Evolutionary conservation across 352 stramenopile genomes (phyloP).

Genomic region (Phytophthora pisi): DNA sequence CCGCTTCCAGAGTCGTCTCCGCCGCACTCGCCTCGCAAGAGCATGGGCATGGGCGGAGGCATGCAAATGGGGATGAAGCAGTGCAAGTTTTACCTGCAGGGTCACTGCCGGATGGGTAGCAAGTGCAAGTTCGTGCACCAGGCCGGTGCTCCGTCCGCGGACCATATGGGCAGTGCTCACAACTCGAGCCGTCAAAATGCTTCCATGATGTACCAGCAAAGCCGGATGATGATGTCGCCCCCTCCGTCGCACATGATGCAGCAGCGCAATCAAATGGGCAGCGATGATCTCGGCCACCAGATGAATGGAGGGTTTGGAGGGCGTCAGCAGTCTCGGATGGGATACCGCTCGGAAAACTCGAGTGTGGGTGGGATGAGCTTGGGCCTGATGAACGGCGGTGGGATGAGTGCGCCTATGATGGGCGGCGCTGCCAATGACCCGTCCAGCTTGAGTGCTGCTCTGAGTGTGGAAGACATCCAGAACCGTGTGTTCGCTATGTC

Average conservation of each 20-base stretch:
- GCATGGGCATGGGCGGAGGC: constrained; percentile 26
- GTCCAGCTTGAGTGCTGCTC: constrained; percentile 43
- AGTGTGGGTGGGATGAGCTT: constrained; percentile 20
- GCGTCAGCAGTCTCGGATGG: constrained; percentile 34
- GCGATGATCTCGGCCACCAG: constrained; percentile 33
- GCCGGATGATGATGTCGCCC: constrained; percentile 42
- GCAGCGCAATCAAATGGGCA: constrained; percentile 41
- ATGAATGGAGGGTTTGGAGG: constrained; percentile 29
- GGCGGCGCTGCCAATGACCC: constrained; percentile 24
- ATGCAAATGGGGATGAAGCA: constrained; percentile 67
- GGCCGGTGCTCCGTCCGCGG: constrained; percentile 22
- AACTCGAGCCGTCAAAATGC: constrained; percentile 29
- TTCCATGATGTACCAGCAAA: constrained; percentile 42
- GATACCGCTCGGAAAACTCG: constrained; percentile 36
- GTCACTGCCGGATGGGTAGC: constrained; percentile 83
- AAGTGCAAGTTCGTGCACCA: constrained; percentile 89
- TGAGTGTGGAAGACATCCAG: constrained; percentile 79
- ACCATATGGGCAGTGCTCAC: constrained; percentile 30
- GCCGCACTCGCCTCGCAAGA: constrained; percentile 63
- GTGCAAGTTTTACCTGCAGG: constrained; percentile 87
- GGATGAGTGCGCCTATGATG: constrained; percentile 40
- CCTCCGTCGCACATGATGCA: constrained; percentile 40
- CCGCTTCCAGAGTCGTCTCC: constrained; percentile 63
- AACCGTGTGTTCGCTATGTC: constrained; percentile 89
- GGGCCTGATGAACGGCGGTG: constrained; percentile 31